A percentile compares a stretch with the other conserved stretches of the same genome.
Evolutionary conservation across 495 filamentous ascomycete species (phyloP).

Genomic region (Trichoderma erinaceum): DNA sequence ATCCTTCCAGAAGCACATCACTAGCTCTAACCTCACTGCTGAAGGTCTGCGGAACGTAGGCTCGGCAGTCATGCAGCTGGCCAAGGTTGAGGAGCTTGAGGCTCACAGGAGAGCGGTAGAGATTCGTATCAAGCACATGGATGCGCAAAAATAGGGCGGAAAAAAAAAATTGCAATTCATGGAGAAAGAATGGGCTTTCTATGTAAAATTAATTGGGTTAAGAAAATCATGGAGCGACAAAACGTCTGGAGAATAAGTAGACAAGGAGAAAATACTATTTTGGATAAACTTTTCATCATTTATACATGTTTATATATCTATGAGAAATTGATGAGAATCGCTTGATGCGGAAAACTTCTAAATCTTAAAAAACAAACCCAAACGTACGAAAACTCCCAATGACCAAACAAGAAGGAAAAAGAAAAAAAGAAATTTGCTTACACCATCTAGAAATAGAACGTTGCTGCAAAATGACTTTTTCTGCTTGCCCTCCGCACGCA

Average conservation of each 20-base stretch:
- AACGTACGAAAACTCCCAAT: neutral
- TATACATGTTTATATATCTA: neutral
- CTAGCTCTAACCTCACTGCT: slow-evolving; percentile 78
- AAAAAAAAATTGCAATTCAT: neutral
- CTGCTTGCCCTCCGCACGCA: neutral
- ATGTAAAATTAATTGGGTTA: neutral
- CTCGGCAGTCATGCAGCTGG: slow-evolving; percentile 84
- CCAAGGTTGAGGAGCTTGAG: slow-evolving; percentile 89
- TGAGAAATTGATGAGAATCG: neutral
- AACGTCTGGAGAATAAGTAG: neutral
- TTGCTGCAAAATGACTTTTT: neutral
- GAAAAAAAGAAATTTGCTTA: neutral
- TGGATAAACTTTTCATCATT: neutral
- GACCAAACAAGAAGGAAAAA: neutral
- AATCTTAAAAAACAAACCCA: neutral
- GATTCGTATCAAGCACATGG: slow-evolving; percentile 70
- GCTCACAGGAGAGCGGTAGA: slow-evolving; percentile 89
- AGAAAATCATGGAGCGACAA: neutral
- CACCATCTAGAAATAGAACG: neutral
- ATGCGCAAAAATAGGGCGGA: slow-evolving; percentile 22
- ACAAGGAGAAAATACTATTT: neutral
- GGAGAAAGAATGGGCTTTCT: neutral
- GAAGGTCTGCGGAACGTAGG: slow-evolving; percentile 80
- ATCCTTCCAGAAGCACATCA: slow-evolving; percentile 95
- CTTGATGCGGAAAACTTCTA: slow-evolving; percentile 8